Percentiles rank a stretch among this genome's conserved stretches.
Conservation (phyloP, 345 rosid species). For the Murraya paniculata region DNA sequence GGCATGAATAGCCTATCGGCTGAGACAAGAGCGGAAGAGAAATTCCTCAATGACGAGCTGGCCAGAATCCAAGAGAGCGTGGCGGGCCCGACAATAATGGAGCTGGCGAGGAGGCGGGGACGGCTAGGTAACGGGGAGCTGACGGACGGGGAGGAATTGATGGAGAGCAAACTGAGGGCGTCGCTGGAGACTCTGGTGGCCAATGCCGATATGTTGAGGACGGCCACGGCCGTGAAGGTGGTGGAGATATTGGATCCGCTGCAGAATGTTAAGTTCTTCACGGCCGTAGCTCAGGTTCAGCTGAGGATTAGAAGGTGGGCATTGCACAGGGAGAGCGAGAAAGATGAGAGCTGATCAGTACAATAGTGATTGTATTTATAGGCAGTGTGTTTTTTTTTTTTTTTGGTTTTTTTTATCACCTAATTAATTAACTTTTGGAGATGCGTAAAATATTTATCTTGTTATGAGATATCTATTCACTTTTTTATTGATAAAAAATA, state of each 20-base stretch:
- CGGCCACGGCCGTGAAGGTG: conserved; percentile 21
- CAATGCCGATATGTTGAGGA: conserved; percentile 38
- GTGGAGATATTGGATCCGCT: conserved; percentile 39
- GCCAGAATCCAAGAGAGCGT: conserved; percentile 45
- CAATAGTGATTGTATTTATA: too few relatives aligned
- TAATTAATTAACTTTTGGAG: too few relatives aligned
- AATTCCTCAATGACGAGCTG: conserved; percentile 30
- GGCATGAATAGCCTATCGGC: conserved; percentile 19
- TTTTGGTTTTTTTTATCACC: too few relatives aligned
- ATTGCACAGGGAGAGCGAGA: conserved; percentile 12
- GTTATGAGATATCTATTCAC: too few relatives aligned
- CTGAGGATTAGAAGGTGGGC: conserved; percentile 32
- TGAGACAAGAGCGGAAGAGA: conserved; percentile 34
- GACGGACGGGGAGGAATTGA: neutral
- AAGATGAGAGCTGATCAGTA: neutral
- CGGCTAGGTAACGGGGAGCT: neutral
- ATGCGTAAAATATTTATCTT: too few relatives aligned
- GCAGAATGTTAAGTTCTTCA: conserved; percentile 37
- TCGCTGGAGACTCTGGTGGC: conserved; percentile 28
- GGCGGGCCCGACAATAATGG: conserved; percentile 31
- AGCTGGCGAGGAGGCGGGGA: conserved; percentile 9
- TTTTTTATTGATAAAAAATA: too few relatives aligned
- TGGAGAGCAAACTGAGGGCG: conserved; percentile 13
- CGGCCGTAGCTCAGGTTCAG: conserved; percentile 32
- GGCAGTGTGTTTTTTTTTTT: too few relatives aligned